Percentiles rank a stretch among this genome's conserved stretches.
Conservation (phyloP, 768 basidiomycete species). For the Termitomyces sp. region DNA sequence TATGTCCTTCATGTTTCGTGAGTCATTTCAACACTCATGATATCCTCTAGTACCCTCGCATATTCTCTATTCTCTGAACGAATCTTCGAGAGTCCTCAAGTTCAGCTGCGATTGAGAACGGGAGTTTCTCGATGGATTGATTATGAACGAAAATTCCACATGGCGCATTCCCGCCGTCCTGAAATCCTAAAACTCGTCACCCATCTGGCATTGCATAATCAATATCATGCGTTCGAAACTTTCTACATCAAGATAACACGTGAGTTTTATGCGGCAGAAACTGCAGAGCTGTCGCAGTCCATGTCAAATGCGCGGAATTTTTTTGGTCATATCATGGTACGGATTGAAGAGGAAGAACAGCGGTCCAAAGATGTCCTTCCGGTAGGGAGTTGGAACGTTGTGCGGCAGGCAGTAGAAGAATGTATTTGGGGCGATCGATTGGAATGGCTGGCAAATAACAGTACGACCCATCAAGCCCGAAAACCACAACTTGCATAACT, state of each 20-base stretch:
- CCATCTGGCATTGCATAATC: slow-evolving; percentile 51
- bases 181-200: slow-evolving; percentile 47
- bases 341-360: slow-evolving; percentile 53
- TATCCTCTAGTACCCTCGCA: slow-evolving; percentile 45
- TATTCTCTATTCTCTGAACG: slow-evolving; percentile 44
- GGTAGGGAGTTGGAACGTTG: slow-evolving; percentile 40
- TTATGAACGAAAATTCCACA: slow-evolving; percentile 45
- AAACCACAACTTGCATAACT: background rate
- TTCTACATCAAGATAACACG: slow-evolving; percentile 46
- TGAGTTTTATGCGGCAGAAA: slow-evolving; percentile 52
- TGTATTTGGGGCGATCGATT: slow-evolving; percentile 41
- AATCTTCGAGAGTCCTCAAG: slow-evolving; percentile 44
- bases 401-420: slow-evolving; percentile 49
- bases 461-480: slow-evolving; percentile 14
- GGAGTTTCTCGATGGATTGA: slow-evolving; percentile 48
- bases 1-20: slow-evolving; percentile 8
- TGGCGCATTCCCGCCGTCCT: slow-evolving; percentile 31
- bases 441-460: slow-evolving; percentile 32
- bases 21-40: background rate
- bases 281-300: slow-evolving; percentile 28
- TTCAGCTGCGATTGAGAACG: slow-evolving; percentile 38
- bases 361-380: slow-evolving; percentile 48
- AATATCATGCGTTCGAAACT: slow-evolving; percentile 58
- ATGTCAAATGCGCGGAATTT: slow-evolving; percentile 45
- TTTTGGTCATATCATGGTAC: slow-evolving; percentile 39